phyloP scores from a whole-genome alignment of 2,329 filamentous ascomycete genomes.

The Immersiporthe knoxdaviesiana region DNA sequence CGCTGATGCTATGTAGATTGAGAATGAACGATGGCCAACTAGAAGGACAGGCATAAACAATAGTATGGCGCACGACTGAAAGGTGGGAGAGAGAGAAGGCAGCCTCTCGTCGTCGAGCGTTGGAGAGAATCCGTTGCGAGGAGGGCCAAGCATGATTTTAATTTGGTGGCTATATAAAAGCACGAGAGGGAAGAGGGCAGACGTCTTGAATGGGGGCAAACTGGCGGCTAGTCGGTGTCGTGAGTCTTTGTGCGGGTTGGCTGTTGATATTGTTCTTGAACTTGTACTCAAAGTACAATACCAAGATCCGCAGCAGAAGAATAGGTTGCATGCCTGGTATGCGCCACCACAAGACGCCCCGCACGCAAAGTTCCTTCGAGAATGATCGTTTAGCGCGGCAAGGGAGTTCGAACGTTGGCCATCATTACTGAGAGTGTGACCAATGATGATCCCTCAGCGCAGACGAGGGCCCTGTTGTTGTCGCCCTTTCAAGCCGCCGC shows the following conservation, averaged over 20 bases:
- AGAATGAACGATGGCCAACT: background rate
- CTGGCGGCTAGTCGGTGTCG: background rate
- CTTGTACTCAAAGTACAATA: slow-evolving; percentile 14
- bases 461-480: no score
- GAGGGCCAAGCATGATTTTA: background rate
- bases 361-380: background rate
- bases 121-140: background rate
- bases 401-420: background rate
- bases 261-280: slow-evolving; percentile 8
- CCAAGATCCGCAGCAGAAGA: slow-evolving; percentile 8
- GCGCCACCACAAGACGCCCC: background rate
- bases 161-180: slow-evolving; percentile 1
- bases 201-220: background rate
- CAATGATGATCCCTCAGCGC: background rate
- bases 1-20: background rate
- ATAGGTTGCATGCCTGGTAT: slow-evolving; percentile 10
- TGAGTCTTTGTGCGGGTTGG: slow-evolving; percentile 2
- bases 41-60: background rate
- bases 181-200: background rate
- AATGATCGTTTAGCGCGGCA: background rate
- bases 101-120: background rate
- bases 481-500: background rate
- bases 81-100: background rate
- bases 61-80: background rate
- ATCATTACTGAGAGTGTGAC: background rate